Conservation (phyloP, 805 yeast genomes). For the Hanseniaspora jakobsenii region DNA sequence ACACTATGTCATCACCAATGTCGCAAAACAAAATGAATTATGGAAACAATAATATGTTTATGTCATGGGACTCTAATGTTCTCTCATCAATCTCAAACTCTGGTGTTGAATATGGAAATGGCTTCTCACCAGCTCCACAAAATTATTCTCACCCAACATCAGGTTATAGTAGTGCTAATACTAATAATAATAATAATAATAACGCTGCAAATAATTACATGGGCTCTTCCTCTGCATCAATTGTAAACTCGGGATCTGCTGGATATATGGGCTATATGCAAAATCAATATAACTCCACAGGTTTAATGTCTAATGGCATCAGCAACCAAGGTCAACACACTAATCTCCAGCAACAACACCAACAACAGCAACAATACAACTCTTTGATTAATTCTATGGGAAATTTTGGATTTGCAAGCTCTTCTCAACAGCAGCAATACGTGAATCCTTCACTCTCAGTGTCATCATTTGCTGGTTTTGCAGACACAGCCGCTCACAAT, state of each 20-base stretch:
- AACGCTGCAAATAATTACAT: no score
- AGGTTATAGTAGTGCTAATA: background rate
- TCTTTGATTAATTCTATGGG: conserved; percentile 8
- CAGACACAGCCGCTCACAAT: background rate
- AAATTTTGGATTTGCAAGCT: conserved; percentile 8
- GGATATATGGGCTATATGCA: background rate
- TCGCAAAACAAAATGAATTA: background rate
- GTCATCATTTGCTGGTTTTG: conserved; percentile 2
- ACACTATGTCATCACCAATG: conserved; percentile 1
- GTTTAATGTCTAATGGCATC: no score
- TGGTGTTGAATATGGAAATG: conserved; percentile 2
- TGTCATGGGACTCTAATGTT: conserved; percentile 13
- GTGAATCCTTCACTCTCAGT: conserved; percentile 4
- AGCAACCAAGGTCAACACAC: background rate
- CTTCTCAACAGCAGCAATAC: background rate
- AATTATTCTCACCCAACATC: background rate
- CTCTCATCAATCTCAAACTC: no score
- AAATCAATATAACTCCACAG: background rate
- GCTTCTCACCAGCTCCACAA: background rate
- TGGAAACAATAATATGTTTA: conserved; percentile 6
- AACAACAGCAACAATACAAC: background rate
- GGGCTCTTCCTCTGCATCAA: background rate
- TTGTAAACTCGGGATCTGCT: background rate
- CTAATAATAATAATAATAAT: background rate
- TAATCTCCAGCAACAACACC: background rate